Percentiles rank a stretch among this genome's conserved stretches.
Conservation (phyloP, 1,139 yeast genomes). For the Kodamaea sp. region DNA sequence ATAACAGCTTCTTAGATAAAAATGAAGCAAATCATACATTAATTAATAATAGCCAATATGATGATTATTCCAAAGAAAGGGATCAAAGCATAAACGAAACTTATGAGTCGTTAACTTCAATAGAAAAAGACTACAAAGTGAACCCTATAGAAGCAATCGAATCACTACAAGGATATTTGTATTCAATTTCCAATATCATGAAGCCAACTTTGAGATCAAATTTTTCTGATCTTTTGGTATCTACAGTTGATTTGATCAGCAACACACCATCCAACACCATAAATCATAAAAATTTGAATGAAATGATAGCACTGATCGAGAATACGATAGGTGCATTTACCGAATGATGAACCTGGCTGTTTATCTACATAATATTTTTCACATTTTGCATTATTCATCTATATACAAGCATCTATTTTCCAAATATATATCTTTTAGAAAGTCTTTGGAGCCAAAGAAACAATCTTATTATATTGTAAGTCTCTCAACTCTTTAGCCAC, state of each 20-base stretch:
- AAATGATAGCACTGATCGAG: slow-evolving; percentile 23
- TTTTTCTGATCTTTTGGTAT: slow-evolving; percentile 16
- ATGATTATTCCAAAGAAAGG: slow-evolving; percentile 9
- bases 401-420: slow-evolving; percentile 1
- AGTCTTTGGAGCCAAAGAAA: slow-evolving; percentile 87
- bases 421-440: slow-evolving; percentile 35
- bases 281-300: slow-evolving; percentile 17
- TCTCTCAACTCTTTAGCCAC: slow-evolving; percentile 91
- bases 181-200: slow-evolving; percentile 12
- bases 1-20: no score
- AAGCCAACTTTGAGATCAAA: slow-evolving; percentile 10
- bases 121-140: slow-evolving; percentile 4
- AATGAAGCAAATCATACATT: no score
- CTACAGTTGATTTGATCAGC: slow-evolving; percentile 16
- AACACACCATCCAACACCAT: slow-evolving; percentile 16
- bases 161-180: slow-evolving; percentile 10
- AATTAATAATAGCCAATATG: background rate
- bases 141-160: slow-evolving; percentile 13
- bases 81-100: slow-evolving; percentile 15
- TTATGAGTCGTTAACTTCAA: slow-evolving; percentile 15
- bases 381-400: slow-evolving; percentile 1
- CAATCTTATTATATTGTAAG: slow-evolving; percentile 80
- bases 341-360: slow-evolving; percentile 2
- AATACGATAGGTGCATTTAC: slow-evolving; percentile 24
- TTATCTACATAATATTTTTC: no score